A percentile compares a stretch with the other conserved stretches of the same genome.
These are phyloP conservation scores for Peltaster fructicola DNA, from an alignment of 2,329 filamentous ascomycete species.

Conservation along the genomic window DNA sequence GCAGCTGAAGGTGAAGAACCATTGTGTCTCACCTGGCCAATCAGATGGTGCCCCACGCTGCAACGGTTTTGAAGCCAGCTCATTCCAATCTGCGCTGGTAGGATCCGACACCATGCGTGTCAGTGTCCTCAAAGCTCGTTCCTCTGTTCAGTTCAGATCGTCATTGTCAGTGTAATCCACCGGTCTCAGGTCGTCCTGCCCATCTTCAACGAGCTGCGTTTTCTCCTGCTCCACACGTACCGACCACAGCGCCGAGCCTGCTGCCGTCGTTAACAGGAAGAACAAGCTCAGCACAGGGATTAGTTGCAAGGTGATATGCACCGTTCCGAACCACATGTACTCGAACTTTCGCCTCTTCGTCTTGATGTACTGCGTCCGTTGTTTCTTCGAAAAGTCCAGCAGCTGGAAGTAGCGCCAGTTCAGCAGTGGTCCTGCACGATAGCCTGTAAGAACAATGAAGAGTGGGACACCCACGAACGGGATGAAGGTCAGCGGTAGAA, in stretches of 20 bases:
- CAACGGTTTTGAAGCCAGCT: no score
- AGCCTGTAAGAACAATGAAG: slow-evolving; percentile 77
- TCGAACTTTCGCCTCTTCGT: slow-evolving; percentile 50
- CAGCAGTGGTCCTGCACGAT: slow-evolving; percentile 69
- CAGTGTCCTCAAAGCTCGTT: no score
- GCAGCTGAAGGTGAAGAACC: no score
- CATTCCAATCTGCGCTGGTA: no score
- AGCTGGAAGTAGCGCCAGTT: slow-evolving; percentile 86
- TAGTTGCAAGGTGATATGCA: slow-evolving; percentile 72
- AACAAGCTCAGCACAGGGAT: slow-evolving; percentile 84
- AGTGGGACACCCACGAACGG: slow-evolving; percentile 67
- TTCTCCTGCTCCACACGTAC: slow-evolving; percentile 51
- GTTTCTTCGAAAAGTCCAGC: slow-evolving; percentile 52
- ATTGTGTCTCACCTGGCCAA: no score
- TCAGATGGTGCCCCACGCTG: no score
- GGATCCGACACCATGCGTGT: no score
- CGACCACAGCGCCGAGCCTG: slow-evolving; percentile 74
- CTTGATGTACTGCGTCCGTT: slow-evolving; percentile 52
- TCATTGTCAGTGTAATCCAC: no score
- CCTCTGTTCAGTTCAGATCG: no score
- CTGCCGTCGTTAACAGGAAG: slow-evolving; percentile 74
- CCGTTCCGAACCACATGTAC: slow-evolving; percentile 84
- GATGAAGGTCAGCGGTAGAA: slow-evolving; percentile 62
- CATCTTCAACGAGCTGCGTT: no score
- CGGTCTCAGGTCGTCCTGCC: no score